Percentiles rank a stretch among this genome's conserved stretches.
These are phyloP conservation scores for Carex cristatella DNA, from an alignment of 176 grass and related monocot genomes.

Conservation along the genomic window DNA sequence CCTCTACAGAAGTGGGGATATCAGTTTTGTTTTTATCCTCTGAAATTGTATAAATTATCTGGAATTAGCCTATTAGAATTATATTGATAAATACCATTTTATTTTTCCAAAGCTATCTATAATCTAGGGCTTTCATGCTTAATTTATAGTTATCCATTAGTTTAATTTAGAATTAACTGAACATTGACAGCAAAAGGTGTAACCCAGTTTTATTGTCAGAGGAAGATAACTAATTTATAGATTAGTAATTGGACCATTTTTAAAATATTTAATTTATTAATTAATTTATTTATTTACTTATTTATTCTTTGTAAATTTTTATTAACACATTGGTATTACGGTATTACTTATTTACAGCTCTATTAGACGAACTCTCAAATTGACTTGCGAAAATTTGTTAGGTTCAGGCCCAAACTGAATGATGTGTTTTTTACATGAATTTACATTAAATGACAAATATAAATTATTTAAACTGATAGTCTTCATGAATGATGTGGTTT, in stretches of 20 bases:
- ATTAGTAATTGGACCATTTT: not conserved
- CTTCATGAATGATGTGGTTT: too few relatives aligned
- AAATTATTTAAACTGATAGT: too few relatives aligned
- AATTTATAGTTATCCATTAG: not conserved
- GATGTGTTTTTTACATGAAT: too few relatives aligned
- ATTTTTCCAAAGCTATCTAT: not conserved
- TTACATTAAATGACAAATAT: too few relatives aligned
- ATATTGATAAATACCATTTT: not conserved
- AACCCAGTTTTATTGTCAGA: not conserved
- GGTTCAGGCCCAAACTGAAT: too few relatives aligned
- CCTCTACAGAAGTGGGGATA: not conserved
- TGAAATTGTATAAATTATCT: not conserved
- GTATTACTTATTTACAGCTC: too few relatives aligned
- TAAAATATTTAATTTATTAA: not conserved
- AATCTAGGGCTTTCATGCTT: not conserved
- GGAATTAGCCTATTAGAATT: not conserved
- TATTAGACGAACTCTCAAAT: too few relatives aligned
- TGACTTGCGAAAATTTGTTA: too few relatives aligned
- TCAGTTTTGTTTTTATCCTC: not conserved
- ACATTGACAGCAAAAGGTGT: not conserved
- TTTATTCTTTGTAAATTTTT: not conserved
- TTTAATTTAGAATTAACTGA: not conserved
- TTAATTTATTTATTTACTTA: not conserved
- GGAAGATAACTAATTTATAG: not conserved
- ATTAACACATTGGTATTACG: not conserved